phyloP scores from a whole-genome alignment of 371 early-diverging fungal genomes.

The Batkoa obscura region DNA sequence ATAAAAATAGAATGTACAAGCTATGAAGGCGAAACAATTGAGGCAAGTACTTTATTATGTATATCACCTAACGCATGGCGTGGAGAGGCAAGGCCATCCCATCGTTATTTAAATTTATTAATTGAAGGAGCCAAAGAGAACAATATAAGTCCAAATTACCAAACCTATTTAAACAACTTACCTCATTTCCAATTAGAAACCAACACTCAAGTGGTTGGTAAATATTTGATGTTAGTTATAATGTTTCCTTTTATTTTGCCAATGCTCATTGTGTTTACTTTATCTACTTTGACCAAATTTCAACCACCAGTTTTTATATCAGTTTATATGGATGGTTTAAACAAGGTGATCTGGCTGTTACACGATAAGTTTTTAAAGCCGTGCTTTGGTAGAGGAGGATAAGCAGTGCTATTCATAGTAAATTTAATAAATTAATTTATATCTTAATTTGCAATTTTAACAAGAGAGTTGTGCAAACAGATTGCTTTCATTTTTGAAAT shows the following conservation, averaged over 20 bases:
- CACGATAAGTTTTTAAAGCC: no score
- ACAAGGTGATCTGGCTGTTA: no score
- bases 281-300: background rate
- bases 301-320: no score
- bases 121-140: background rate
- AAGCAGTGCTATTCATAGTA: no score
- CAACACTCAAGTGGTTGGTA: background rate
- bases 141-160: background rate
- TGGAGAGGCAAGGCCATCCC: background rate
- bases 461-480: no score
- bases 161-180: background rate
- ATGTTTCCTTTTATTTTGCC: background rate
- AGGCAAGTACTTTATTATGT: background rate
- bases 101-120: background rate
- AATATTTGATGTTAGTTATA: background rate
- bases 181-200: background rate
- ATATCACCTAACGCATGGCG: no score
- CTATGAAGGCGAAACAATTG: background rate
- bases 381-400: no score
- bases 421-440: no score
- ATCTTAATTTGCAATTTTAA: no score
- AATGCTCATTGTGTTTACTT: background rate
- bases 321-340: no score
- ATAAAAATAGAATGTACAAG: background rate
- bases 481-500: no score